Base-by-base conservation (phyloP, 2,329 filamentous ascomycete species). In the Diaporthe caulivora region DNA sequence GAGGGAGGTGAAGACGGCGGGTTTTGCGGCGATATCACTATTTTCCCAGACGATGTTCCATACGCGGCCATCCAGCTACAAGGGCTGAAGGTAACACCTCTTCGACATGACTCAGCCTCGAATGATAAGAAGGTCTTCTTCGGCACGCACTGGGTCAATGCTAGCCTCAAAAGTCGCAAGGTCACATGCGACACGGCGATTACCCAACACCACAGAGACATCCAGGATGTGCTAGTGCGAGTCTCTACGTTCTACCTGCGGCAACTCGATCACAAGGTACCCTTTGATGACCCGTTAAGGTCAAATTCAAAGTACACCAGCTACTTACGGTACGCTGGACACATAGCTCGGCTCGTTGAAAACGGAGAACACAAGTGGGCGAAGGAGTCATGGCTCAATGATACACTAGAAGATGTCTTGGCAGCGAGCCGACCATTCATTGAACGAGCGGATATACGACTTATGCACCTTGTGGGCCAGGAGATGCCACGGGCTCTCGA, bases 401-500 rank as follows among this genome's bases (percentile, higher is more conserved):
- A 76, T 24, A 62, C 53, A 18, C 42, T 29, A 5, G 51, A 65
- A 17, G 72, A 76, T 24, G 55, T 77, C 3, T 57, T 62, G 42
- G 70, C 49, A 10, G 71, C 54, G 10, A 75, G 70, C 26, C 44
- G 17, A 11, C 47, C 42, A 42, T 71, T 57, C 5, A 17, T 13
- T 9, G 2, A 37, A 21, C 64, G 68, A 24, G 65, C 74, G 1
- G 76, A 76, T 3, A 53, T 81, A 10, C 77, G 78, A 21, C 62
- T 81, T 1, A 64, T 80, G 1, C 65, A 78, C 5, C 76, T 78
- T 0, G 78, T 81, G 0, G 78, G 83, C 3, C 79, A 82, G 21
- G 78, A 78, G 17, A 64, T 85, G 7, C 73, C 79, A 0, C 75
- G 76, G 7, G 76, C 81, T 3, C 76, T 85, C 8, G 75, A 79